A percentile compares a stretch with the other conserved stretches of the same genome.
These are phyloP conservation scores for Purpureocillium takamizusanense DNA, from an alignment of 2,329 filamentous ascomycete genomes.

Conservation along the genomic window DNA sequence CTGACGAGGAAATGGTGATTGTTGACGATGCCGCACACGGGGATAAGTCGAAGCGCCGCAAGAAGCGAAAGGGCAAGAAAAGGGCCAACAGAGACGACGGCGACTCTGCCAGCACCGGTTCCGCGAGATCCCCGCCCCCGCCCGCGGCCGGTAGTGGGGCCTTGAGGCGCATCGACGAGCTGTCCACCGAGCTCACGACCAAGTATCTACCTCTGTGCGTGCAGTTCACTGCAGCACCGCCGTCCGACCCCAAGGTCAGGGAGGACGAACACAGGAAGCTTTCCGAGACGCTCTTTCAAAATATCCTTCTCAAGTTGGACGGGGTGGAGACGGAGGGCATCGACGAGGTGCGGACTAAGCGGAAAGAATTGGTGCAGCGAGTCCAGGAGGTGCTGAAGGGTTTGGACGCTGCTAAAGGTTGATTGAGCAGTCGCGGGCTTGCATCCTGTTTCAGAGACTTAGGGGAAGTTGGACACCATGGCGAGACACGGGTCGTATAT, in stretches of 20 bases:
- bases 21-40: constrained; percentile 33
- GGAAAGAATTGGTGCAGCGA: constrained; percentile 66
- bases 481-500: no score
- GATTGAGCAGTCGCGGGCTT: no score
- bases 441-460: no score
- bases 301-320: constrained; percentile 69
- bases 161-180: constrained; percentile 54
- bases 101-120: constrained; percentile 33
- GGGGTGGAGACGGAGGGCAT: constrained; percentile 66
- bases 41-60: constrained; percentile 25
- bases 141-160: constrained; percentile 23
- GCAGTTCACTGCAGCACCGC: constrained; percentile 53
- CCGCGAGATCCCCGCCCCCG: constrained; percentile 24
- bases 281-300: constrained; percentile 66
- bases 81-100: constrained; percentile 30
- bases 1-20: constrained; percentile 35
- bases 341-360: constrained; percentile 49
- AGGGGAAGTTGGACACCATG: no score
- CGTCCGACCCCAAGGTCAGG: constrained; percentile 56
- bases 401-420: constrained; percentile 43
- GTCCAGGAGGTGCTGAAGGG: constrained; percentile 58
- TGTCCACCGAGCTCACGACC: constrained; percentile 54
- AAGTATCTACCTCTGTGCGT: constrained; percentile 58
- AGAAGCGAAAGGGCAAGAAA: constrained; percentile 32
- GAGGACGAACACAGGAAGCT: constrained; percentile 68